Evolutionary conservation across 148 eudicot genomes (phyloP).

Genomic region (Mesembryanthemum crystallinum): DNA sequence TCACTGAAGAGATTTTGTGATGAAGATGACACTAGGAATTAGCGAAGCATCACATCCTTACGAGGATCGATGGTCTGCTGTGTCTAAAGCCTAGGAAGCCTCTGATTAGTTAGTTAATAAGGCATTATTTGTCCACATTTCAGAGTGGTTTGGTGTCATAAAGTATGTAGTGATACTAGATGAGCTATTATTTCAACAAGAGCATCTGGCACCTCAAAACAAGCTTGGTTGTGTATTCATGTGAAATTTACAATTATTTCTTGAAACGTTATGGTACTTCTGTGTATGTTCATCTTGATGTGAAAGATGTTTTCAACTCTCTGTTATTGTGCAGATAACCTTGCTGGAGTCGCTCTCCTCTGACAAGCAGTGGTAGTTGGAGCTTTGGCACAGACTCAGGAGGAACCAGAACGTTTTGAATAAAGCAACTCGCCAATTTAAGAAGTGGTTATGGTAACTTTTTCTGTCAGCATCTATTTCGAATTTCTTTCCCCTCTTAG

Average conservation of each 20-base stretch:
- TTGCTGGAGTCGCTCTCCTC: constrained; percentile 28
- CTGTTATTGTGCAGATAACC: constrained; percentile 21
- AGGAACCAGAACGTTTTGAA: background rate
- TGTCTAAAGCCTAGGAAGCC: background rate
- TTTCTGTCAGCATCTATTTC: background rate
- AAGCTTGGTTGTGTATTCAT: background rate
- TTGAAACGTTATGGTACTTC: background rate
- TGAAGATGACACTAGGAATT: background rate
- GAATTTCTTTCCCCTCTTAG: background rate
- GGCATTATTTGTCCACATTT: background rate
- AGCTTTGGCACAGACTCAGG: constrained; percentile 23
- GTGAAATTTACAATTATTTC: background rate
- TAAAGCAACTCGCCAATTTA: constrained; percentile 10
- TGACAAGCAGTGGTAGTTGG: constrained; percentile 24
- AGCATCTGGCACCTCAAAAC: background rate
- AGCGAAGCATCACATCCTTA: too few species aligned
- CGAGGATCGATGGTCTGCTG: background rate
- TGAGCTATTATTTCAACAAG: background rate
- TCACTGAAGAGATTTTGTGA: background rate
- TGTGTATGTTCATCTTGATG: background rate
- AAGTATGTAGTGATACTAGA: background rate
- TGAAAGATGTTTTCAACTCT: background rate
- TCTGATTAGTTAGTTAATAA: background rate
- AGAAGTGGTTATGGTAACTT: constrained; percentile 24
- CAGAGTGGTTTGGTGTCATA: background rate